Conservation (phyloP, 2,329 filamentous ascomycete genomes). For the Diaporthe batatas region DNA sequence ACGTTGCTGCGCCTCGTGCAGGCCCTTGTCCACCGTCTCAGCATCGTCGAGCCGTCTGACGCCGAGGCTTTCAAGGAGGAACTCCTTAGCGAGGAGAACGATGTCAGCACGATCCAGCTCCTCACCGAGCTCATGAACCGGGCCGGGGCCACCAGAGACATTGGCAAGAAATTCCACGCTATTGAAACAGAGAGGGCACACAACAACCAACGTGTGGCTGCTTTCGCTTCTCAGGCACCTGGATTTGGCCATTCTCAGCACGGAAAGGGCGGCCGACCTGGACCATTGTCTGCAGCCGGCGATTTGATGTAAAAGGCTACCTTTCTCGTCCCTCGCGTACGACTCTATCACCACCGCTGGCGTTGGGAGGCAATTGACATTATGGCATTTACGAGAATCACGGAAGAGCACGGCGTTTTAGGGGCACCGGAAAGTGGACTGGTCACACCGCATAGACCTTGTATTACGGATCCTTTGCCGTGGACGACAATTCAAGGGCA, state of each 20-base stretch:
- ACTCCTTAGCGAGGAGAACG: conserved; percentile 82
- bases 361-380: conserved; percentile 39
- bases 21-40: conserved; percentile 85
- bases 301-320: conserved; percentile 36
- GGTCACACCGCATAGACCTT: conserved; percentile 38
- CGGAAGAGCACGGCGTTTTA: conserved; percentile 38
- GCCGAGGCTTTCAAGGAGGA: conserved; percentile 76
- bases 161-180: conserved; percentile 80
- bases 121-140: conserved; percentile 82
- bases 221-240: conserved; percentile 16
- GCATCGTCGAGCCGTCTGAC: conserved; percentile 82
- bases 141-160: conserved; percentile 76
- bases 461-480: conserved; percentile 31
- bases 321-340: conserved; percentile 4
- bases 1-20: conserved; percentile 89
- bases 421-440: conserved; percentile 20
- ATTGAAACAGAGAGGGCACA: conserved; percentile 60
- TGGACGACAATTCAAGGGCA: neutral
- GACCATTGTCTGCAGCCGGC: conserved; percentile 35
- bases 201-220: conserved; percentile 43
- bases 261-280: conserved; percentile 28
- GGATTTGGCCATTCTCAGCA: conserved; percentile 45
- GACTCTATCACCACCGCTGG: conserved; percentile 24
- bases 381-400: conserved; percentile 39
- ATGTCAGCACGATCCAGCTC: conserved; percentile 83